Evolutionary conservation across 164 flowering plant genomes (phyloP).

Genomic region (Taxillus chinensis): DNA sequence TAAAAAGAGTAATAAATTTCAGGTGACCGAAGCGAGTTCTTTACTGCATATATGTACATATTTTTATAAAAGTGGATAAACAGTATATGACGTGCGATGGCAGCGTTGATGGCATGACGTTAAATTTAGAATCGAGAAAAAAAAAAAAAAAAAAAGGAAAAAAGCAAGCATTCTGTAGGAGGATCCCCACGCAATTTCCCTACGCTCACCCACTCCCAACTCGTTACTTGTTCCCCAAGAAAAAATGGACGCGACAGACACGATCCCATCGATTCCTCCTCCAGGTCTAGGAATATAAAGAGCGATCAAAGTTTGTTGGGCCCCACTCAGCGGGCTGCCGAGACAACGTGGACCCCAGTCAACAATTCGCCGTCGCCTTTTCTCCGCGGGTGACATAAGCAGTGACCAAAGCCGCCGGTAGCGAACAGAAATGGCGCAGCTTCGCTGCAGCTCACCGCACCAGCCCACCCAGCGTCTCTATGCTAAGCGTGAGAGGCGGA

Average conservation of each 20-base stretch:
- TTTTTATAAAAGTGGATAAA: no score
- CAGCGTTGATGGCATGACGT: no score
- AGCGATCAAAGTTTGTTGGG: no score
- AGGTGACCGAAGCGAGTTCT: no score
- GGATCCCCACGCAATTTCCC: neutral
- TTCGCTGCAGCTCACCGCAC: slow-evolving; percentile 2
- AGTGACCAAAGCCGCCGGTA: slow-evolving; percentile 22
- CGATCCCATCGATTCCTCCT: no score
- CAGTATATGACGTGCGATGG: no score
- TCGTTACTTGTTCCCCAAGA: neutral
- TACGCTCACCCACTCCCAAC: neutral
- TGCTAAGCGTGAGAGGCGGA: slow-evolving; percentile 3
- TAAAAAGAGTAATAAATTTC: no score
- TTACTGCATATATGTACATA: no score
- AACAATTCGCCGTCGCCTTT: neutral
- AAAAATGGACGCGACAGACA: neutral
- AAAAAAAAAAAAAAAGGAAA: no score
- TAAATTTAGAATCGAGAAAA: no score
- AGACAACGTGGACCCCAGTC: neutral
- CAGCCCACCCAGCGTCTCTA: slow-evolving; percentile 2
- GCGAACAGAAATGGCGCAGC: neutral
- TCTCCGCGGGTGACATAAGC: slow-evolving; percentile 21
- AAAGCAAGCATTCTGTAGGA: neutral
- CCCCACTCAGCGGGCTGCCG: neutral
- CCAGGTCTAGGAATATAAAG: no score